Base-by-base conservation (phyloP, 176 grass and related monocot genomes). In the Carex parvula region DNA sequence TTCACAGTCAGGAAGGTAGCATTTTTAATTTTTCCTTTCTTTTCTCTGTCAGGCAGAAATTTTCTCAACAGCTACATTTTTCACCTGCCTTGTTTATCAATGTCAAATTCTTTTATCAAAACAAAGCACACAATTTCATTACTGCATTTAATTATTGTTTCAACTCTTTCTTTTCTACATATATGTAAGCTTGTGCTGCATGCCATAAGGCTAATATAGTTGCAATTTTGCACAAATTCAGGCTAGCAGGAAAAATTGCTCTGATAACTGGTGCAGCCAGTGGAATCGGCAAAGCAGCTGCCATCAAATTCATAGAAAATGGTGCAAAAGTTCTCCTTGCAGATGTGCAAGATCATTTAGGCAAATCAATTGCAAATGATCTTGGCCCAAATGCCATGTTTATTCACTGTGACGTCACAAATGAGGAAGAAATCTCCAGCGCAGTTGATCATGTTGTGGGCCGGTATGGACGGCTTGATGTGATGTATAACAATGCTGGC, bases 401-500 rank as follows among this genome's bases (percentile, higher is more conserved):
- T 81, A 30, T 86, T 37, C 80, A 35, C 50, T 93, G 94, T 70
- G 91, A 97, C 16, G 91, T 97, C 62, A 64, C 88, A 0, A 83
- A 92, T 68, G 91, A 97, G 81, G 15, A 84, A 67, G 46, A 89
- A 78, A 50, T 97, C 5, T 84, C 90, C 2, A 77, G 73, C 7
- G 91, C 74, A 5, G 81, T 94, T 0, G 88, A 97, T 84, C 86
- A 90, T 26, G 86, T 91, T 9, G 72, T 97, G 10, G 9, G 8
- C 66, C 72, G 62, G 8, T 87, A 94, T 46, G 91, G 94, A 20
- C 61, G n/a, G 1, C 91, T 97, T 1, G 94, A 97, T 88, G n/a
- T 97, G 30, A 32, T 94, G n/a, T 70, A 80, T 84, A 97, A 89
- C 84, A 94, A 94, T 78, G 94, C 90, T 1, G 91, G 89, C n/a